Base-by-base conservation (phyloP, 1,284 basidiomycete genomes). In the Ceratorhiza oryzae-sativae region DNA sequence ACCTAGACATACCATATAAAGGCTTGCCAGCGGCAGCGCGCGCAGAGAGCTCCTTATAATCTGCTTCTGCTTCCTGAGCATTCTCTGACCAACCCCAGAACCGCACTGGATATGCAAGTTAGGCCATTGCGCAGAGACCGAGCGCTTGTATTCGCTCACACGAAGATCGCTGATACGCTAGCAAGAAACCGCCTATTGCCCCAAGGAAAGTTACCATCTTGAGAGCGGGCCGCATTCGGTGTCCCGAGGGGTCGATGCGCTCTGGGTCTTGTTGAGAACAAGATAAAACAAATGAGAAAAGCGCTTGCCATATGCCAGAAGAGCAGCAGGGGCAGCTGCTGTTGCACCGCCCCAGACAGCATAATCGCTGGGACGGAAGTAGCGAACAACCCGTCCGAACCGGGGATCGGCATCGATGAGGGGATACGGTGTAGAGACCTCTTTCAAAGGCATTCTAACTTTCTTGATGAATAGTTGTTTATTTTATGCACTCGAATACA, bases 71-170 rank as follows among this genome's bases (percentile, higher is more conserved):
- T 80, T 98, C 95, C 23, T 86, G 83, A 75, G 87, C 88, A 84
- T 99, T 99, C 84, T 98, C 97, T 25, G 86, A 84, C 92, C 94
- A 96, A 62, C 97, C 97, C 94, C 94, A 96, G 86, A 99, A 97
- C 53, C 97, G 95, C 82, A 91, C 95, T 95, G 77, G 41, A 53
- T 36, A 39, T 20, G 25, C 20, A 30, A 9, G 13, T 20, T 61
- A 30, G 45, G 39, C 13, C 8, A 8, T 9, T 20, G 6, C 15
- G 15, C 27, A n/a, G 41, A 71, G 42, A 39, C 20, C 6, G n/a
- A 32, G 27, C 12, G 9, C 39, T 34, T 53, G 23, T 60, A 48
- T 34, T n/a, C 20, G 85, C 92, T 80, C 79, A 95, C 94, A 85
- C 77, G 90, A 90, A 46, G 92, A 94, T 71, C 90, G 86, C 82